Evolutionary conservation across 2,329 filamentous ascomycete species (phyloP).

Genomic region (Metarhizium anisopliae): DNA sequence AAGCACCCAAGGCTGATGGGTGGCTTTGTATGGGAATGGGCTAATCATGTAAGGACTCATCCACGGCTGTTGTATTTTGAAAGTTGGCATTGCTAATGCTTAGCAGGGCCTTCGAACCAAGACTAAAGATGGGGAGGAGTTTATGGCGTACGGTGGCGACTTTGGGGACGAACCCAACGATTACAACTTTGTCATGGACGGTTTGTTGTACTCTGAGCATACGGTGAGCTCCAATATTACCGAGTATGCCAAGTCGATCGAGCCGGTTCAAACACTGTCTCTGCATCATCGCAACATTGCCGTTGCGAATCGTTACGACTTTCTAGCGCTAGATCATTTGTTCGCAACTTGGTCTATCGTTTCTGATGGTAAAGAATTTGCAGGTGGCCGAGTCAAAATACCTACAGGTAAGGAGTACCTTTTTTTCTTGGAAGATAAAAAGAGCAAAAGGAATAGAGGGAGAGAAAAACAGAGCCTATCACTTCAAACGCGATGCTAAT

Average conservation of each 20-base stretch:
- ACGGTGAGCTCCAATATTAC: conserved; percentile 40
- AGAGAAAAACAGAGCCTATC: too few species aligned
- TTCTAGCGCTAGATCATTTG: conserved; percentile 40
- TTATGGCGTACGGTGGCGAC: conserved; percentile 52
- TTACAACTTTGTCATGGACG: conserved; percentile 49
- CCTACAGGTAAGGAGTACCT: conserved; percentile 25
- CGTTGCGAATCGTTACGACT: conserved; percentile 47
- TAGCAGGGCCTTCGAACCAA: conserved; percentile 30
- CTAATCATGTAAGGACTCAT: conserved; percentile 34
- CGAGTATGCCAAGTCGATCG: conserved; percentile 50
- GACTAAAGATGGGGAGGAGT: conserved; percentile 32
- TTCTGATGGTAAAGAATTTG: conserved; percentile 24
- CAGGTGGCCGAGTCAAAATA: conserved; percentile 28
- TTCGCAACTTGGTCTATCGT: conserved; percentile 33
- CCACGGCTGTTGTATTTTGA: neutral
- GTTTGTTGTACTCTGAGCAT: conserved; percentile 37
- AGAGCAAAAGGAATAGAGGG: too few species aligned
- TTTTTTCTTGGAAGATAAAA: neutral
- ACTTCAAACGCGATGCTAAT: neutral
- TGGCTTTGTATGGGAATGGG: conserved; percentile 59
- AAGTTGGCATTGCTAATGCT: neutral
- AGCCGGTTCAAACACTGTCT: conserved; percentile 44
- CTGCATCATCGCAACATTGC: conserved; percentile 32
- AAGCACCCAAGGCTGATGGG: conserved; percentile 43
- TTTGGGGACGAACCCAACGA: conserved; percentile 54